Evolutionary conservation across 2,329 filamentous ascomycete species (phyloP), one percentile per base, ranked within the genome.

Genomic region (Endoconidiophora polonica): DNA sequence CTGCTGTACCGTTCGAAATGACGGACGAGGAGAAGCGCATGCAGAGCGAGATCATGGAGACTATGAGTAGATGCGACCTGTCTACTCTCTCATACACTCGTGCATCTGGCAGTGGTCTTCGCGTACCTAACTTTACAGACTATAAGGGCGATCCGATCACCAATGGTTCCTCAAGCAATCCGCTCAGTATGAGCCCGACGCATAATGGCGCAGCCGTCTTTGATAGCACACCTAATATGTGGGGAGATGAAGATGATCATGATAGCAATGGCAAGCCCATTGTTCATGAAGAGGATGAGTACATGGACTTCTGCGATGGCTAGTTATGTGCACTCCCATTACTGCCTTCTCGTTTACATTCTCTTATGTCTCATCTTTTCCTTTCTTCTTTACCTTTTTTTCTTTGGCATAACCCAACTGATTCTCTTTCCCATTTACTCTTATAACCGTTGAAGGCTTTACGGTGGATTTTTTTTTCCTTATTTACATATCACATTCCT

Each of bases 241-340:
- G 79, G 68, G 76, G 77, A 49, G 79, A 81, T 41, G 14, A 47
- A 23, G 77, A 75, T 54, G 81, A 83, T 60, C 83, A 82, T 60
- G 82, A 83, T 48, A 79, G 74, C 54, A 85, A 77, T 60, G 81
- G 80, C 22, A 68, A 70, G 5, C 70, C 85, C 60, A 80, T 81
- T 62, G 86, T 95, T 67, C 94, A 94, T 65, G 88, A 94, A 63
- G 88, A 95, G 66, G 88, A 95, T 58, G 88, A 94, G 66, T 94
- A 84, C 60, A 93, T 94, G 84, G 85, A 91, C 56, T 65, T 79
- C 56, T 24, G 22, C 29, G 3, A 36, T 5, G n/a, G 37, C 12
- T n/a, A 9, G 40, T 44, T 46, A 6, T 20, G 12, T 18, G 16
- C 16, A 2, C 16, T 18, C 16, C 16, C 16, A 18, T 18, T 50